Evolutionary conservation across 768 basidiomycete genomes (phyloP), one percentile per base, ranked within the genome.

Genomic region (Suillus fuscotomentosus): DNA sequence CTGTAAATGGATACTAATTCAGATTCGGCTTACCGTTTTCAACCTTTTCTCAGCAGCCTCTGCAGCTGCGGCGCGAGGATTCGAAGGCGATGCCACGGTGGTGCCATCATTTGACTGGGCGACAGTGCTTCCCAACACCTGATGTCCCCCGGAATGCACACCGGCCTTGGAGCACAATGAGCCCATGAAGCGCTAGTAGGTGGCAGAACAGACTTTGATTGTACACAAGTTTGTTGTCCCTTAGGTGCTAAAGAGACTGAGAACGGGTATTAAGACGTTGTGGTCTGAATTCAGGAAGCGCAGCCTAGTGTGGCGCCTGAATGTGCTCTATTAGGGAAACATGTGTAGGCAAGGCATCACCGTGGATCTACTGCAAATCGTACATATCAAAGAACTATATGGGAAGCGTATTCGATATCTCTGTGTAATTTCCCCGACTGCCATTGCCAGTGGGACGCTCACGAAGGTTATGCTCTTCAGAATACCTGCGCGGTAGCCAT

Each of bases 31-130:
- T 69, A 87, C 87, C 70, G 81, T 80, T 75, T 86, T 79, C 72
- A 82, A 66, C 67, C 87, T 80, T 69, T 82, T 82, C 73, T 87
- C 87, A 67, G 87, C 87, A 65, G 87, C 87, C 73, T 83, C 84
- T 73, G 85, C 83, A 63, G 85, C 85, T 72, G 86, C 86, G 60
- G 78, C 76, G 70, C 84, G 83, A 72, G 81, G 76, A 78, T 86
- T 77, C 65, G 69, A 39, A 60, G 47, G 60, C 63, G 69, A 59
- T 65, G 72, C 14, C 24, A 15, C 27, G 14, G 50, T 68, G 70
- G 69, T 72, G 71, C 77, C 69, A 24, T 64, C 62, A 51, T 64
- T 60, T 10, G 76, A 63, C 22, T 72, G 68, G 66, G 70, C 66
- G 51, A 77, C 70, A 62, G 76, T 63, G 63, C 80, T 76, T 17